Evolutionary conservation across 352 stramenopile species (phyloP).

Genomic region (Globisporangium polare): DNA sequence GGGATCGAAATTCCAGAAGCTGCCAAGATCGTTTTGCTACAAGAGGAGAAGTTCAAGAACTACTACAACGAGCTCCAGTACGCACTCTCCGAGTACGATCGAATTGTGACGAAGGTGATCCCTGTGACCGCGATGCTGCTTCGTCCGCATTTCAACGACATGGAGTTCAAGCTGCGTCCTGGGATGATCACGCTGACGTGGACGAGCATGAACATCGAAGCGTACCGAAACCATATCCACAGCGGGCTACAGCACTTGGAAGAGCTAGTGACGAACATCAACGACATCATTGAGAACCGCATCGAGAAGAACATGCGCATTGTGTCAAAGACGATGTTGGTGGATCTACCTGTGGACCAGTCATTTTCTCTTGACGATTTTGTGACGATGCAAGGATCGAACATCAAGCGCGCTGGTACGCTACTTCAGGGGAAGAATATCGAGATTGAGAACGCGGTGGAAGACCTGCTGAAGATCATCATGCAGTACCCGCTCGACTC

Average conservation of each 20-base stretch:
- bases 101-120: conserved; percentile 96
- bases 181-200: conserved; percentile 99
- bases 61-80: conserved; percentile 99
- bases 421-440: conserved; percentile 97
- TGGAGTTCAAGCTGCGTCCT: conserved; percentile 98
- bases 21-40: conserved; percentile 96
- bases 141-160: conserved; percentile 97
- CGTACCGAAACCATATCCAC: conserved; percentile 94
- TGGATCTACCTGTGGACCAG: conserved; percentile 95
- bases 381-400: conserved; percentile 94
- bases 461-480: conserved; percentile 97
- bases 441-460: conserved; percentile 97
- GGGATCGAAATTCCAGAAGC: conserved; percentile 97
- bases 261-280: conserved; percentile 98
- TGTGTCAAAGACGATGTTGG: conserved; percentile 96
- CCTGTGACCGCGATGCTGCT: conserved; percentile 95
- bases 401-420: conserved; percentile 89
- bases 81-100: conserved; percentile 96
- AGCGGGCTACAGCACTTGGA: conserved; percentile 94
- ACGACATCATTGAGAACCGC: conserved; percentile 99
- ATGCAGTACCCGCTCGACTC: conserved; percentile 93
- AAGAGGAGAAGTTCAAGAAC: conserved; percentile 99
- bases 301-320: conserved; percentile 99
- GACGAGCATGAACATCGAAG: conserved; percentile 99
- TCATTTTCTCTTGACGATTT: conserved; percentile 98